phyloP scores from a whole-genome alignment of 176 grass and related monocot species.

The Aegilops umbellulata region DNA sequence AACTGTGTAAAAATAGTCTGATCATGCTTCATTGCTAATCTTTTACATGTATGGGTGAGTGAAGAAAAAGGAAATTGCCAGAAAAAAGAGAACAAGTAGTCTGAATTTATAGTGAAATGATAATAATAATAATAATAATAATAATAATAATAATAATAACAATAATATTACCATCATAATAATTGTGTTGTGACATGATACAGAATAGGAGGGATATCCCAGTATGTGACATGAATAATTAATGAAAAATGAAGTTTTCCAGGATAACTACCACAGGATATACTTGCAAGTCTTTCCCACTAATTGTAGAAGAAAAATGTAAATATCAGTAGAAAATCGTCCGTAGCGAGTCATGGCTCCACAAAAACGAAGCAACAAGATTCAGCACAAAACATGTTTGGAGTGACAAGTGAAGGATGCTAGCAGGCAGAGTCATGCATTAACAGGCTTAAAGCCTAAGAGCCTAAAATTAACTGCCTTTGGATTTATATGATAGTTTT shows the following conservation, averaged over 20 bases:
- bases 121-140: background rate
- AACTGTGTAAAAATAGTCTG: background rate
- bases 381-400: background rate
- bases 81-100: background rate
- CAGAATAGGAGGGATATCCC: background rate
- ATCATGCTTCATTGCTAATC: too few species aligned
- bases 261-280: background rate
- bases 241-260: background rate
- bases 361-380: background rate
- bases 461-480: background rate
- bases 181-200: background rate
- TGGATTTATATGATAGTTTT: background rate
- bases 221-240: background rate
- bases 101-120: background rate
- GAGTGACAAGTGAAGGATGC: background rate
- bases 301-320: background rate
- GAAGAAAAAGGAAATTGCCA: background rate
- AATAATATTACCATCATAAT: too few species aligned
- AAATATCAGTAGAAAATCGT: background rate
- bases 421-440: constrained; percentile 7
- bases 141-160: too few species aligned
- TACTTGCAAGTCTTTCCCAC: background rate
- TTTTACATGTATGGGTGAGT: too few species aligned
- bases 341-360: background rate
- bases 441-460: background rate